A percentile compares a stretch with the other conserved stretches of the same genome.
Conservation (phyloP, 2,329 filamentous ascomycete genomes). For the Thyridium curvatum region DNA sequence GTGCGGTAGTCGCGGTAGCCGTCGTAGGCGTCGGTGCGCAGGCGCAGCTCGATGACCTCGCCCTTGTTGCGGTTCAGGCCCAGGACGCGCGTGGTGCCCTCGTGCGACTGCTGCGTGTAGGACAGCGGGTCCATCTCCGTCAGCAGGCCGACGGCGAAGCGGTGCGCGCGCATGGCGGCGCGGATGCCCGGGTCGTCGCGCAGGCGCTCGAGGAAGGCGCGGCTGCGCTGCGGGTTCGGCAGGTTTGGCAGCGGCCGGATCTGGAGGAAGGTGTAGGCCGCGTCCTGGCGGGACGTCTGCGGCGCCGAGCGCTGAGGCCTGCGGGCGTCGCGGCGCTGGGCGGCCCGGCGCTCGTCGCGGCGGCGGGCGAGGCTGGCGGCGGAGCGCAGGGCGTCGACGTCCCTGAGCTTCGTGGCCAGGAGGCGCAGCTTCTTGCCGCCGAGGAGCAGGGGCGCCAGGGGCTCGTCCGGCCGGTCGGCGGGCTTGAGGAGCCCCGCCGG, state of each 20-base stretch:
- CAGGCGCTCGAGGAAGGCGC: conserved; percentile 67
- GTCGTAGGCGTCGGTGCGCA: conserved; percentile 91
- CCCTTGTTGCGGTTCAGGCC: conserved; percentile 84
- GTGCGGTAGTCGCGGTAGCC: conserved; percentile 91
- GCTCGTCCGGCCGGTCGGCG: conserved; percentile 12
- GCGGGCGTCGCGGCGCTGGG: conserved; percentile 6
- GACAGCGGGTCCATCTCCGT: conserved; percentile 92
- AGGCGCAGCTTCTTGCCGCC: conserved; percentile 18
- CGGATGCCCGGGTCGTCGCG: conserved; percentile 81
- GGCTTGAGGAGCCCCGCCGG: conserved; percentile 17
- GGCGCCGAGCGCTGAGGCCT: conserved; percentile 16
- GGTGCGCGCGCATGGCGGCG: conserved; percentile 74
- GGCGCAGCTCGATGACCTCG: conserved; percentile 81
- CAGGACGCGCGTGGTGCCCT: conserved; percentile 67
- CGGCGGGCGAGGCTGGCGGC: conserved; percentile 9
- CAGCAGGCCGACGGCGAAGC: conserved; percentile 76
- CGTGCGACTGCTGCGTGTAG: conserved; percentile 66
- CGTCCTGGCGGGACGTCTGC: conserved; percentile 49
- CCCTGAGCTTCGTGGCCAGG: conserved; percentile 17
- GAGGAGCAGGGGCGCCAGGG: conserved; percentile 14
- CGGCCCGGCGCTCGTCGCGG: conserved; percentile 3
- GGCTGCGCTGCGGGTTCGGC: conserved; percentile 65
- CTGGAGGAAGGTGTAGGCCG: conserved; percentile 73
- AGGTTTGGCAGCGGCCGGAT: conserved; percentile 72
- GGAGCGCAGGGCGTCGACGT: conserved; percentile 15